Conservation (phyloP, 108 stramenopile species). For the Nitzschia inconspicua region DNA sequence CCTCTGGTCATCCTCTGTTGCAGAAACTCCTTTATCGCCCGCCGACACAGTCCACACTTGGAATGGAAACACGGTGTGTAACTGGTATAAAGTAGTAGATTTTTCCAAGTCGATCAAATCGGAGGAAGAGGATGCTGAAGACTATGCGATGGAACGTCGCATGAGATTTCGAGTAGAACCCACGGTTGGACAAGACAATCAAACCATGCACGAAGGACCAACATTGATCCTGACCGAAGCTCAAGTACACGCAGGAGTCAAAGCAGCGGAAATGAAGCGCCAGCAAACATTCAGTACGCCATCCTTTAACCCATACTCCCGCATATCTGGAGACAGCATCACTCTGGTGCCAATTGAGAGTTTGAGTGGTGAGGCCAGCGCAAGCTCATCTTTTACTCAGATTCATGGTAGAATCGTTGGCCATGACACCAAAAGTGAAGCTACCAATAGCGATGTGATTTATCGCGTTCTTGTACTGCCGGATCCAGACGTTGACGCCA, state of each 20-base stretch:
- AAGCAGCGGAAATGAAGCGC: conserved; percentile 54
- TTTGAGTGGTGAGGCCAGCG: conserved; percentile 6
- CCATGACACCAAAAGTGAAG: conserved; percentile 28
- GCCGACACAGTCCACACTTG: not conserved
- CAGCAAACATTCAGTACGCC: not conserved
- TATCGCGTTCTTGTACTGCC: conserved; percentile 43
- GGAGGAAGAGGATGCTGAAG: conserved; percentile 25
- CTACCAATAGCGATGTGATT: conserved; percentile 12
- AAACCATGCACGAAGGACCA: conserved; percentile 17
- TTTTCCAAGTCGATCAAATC: conserved; percentile 50
- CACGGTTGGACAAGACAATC: conserved; percentile 5
- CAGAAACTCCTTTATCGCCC: conserved; percentile 58
- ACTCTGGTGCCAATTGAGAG: conserved; percentile 35
- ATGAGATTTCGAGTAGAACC: conserved; percentile 66
- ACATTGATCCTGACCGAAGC: conserved; percentile 71
- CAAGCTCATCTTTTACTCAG: conserved; percentile 17
- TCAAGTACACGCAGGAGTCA: conserved; percentile 75
- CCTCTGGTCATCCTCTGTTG: conserved; percentile 38
- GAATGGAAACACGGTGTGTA: conserved; percentile 38
- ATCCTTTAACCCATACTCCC: conserved; percentile 39
- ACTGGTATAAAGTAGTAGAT: conserved; percentile 61
- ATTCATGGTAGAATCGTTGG: conserved; percentile 36
- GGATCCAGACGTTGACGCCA: not conserved
- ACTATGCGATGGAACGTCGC: conserved; percentile 50
- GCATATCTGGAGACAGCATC: conserved; percentile 19